Base-by-base conservation (phyloP, 805 yeast genomes). In the Isabelozyma heimii region DNA sequence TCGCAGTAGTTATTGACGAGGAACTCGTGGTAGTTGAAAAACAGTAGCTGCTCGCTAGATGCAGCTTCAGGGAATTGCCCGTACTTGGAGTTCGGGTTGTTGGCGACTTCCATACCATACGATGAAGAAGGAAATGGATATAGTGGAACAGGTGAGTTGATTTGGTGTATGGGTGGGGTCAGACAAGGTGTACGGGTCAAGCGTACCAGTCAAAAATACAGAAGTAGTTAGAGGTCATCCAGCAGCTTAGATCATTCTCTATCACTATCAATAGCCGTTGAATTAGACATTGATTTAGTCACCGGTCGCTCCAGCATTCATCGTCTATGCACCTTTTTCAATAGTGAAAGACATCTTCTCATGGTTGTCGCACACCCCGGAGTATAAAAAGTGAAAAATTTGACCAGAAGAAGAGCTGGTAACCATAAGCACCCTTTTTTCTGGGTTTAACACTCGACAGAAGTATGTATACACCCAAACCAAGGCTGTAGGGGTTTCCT, bases 1-100 rank as follows among this genome's bases (percentile, higher is more conserved):
- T 17, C 24, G 15, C n/a, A 4, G 61, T 74, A 73, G 16, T 66
- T 66, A 2, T 61, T 58, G 10, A 69, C 67, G 4, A 77, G 55
- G 57, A 70, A 83, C 60, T 86, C 91, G 58, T 86, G 89, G 56
- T 84, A 85, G 60, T 87, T 86, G 75, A 83, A 86, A 60, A 82
- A 84, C 47, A 50, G 51, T 17, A 66, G 53, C 17, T 15, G 37
- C 37, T 42, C 37, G 16, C n/a, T 27, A 16, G 42, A 4, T 10
- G 17, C 42, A 10, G 42, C 12, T 40, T 40, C 42, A n/a, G 14
- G 15, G 5, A 10, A 17, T 12, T 20, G 10, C 37, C 14, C 44
- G 37, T 42, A 42, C 37, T 42, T 42, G 35, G 37, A 14, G 37
- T 42, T 42, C 8, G 44, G 44, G 20, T 42, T 24, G 37, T 42